These are phyloP conservation scores for Vanrija pseudolonga DNA, from an alignment of 1,284 basidiomycete genomes.

Conservation along the genomic window DNA sequence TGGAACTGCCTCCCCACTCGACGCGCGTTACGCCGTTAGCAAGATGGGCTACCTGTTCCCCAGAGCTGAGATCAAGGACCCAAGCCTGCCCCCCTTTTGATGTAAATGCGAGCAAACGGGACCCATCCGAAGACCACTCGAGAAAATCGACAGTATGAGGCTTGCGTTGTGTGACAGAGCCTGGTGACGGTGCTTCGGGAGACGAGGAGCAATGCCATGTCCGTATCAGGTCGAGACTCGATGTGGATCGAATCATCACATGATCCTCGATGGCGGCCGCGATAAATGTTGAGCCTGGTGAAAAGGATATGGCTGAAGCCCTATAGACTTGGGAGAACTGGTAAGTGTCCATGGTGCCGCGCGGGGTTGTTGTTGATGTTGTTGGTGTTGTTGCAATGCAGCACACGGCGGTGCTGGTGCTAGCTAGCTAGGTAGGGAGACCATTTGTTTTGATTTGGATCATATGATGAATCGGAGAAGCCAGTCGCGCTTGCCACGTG, in stretches of 20 bases:
- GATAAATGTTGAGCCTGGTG: slow-evolving; percentile 48
- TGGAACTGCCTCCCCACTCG: slow-evolving; percentile 76
- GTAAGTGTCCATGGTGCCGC: slow-evolving; percentile 31
- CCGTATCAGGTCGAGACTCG: slow-evolving; percentile 39
- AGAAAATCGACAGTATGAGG: slow-evolving; percentile 60
- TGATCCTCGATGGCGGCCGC: slow-evolving; percentile 33
- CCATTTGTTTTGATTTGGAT: too few species aligned
- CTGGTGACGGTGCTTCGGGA: slow-evolving; percentile 1
- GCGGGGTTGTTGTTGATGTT: too few species aligned
- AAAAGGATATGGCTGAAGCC: slow-evolving; percentile 30
- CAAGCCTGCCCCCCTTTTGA: slow-evolving; percentile 59
- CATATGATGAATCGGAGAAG: too few species aligned
- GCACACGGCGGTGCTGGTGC: too few species aligned
- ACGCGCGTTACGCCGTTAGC: slow-evolving; percentile 68
- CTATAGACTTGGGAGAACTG: slow-evolving; percentile 40
- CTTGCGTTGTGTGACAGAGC: not conserved
- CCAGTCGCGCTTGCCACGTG: too few species aligned
- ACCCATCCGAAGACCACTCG: slow-evolving; percentile 76
- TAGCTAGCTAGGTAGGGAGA: too few species aligned
- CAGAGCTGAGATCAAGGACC: slow-evolving; percentile 54
- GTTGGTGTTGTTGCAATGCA: not conserved
- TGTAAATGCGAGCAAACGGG: slow-evolving; percentile 71
- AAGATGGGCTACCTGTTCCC: slow-evolving; percentile 63
- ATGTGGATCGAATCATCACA: slow-evolving; percentile 40
- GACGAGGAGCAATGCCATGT: slow-evolving; percentile 30